Base-by-base conservation (phyloP, 345 rosid genomes). In the Noccaea caerulescens region DNA sequence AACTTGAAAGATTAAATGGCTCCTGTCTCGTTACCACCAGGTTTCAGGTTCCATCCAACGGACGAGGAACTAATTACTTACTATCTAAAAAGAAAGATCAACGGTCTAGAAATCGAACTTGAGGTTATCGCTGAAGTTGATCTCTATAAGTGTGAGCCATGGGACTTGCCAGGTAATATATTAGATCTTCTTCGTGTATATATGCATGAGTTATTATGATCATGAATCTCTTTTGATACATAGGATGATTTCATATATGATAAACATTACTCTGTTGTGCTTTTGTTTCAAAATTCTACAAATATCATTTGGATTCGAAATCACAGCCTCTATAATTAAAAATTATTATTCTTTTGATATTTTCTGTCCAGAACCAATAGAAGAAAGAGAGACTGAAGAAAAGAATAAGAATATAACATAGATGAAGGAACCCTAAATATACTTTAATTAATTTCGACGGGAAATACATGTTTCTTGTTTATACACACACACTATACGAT, bases 101-200 rank as follows among this genome's bases (percentile, higher is more conserved):
- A 87, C 20, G 83, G 90, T 36, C 80, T 81, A 13, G 82, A 82
- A 78, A 84, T 89, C 60, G 92, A 87, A 54, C 70, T 87, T 59
- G 92, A 87, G 68, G 72, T 89, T 71, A 89, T 89, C 52, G 89
- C 90, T 25, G 96, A 89, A 82, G 87, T 87, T 10, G 92, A 89
- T 82, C 88, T 87, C 63, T 89, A 87, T 80, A 87, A 89, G 76
- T 89, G 90, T 71, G 96, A 89, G 66, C 96, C 96, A 7, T 85
- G 96, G 92, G 96, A 89, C 64, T 85, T 89, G 55, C 92, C 96
- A 37, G 96, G 96, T 86, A 58, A n/a, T 12, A 27, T 27, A 6
- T 39, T 8, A 6, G 16, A 41, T 39, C 20, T 39, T 51, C 23
- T 5, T 38, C n/a, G 2, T 16, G 12, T 69, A 59, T 16, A 8